Conservation (phyloP, 257 asterid species). For the Penstemon davidsonii region DNA sequence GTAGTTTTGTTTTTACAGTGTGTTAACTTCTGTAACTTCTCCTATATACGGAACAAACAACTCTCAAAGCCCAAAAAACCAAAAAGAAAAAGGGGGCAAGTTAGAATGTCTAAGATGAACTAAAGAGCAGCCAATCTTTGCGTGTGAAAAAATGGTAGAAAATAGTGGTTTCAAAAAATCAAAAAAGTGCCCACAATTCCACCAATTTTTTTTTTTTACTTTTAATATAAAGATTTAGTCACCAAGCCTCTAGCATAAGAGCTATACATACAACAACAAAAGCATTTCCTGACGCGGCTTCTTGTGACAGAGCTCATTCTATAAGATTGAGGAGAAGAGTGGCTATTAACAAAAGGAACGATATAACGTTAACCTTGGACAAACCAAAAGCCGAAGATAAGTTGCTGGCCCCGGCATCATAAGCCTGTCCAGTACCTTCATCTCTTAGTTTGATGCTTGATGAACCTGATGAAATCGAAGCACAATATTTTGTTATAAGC, state of each 20-base stretch:
- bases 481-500: neutral
- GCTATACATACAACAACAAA: constrained; percentile 24
- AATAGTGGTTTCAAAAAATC: constrained; percentile 24
- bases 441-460: constrained; percentile 75
- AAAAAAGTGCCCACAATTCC: constrained; percentile 11
- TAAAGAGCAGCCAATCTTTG: too few species aligned
- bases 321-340: constrained; percentile 36
- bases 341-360: constrained; percentile 41
- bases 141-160: neutral
- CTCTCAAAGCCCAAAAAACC: too few species aligned
- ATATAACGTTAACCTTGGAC: constrained; percentile 34
- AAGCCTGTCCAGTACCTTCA: constrained; percentile 50
- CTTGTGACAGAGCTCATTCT: constrained; percentile 28
- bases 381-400: constrained; percentile 49
- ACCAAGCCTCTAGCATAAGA: constrained; percentile 17
- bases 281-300: constrained; percentile 25
- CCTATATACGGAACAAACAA: too few species aligned
- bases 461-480: constrained; percentile 45
- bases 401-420: constrained; percentile 52
- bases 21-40: too few species aligned
- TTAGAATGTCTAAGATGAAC: too few species aligned
- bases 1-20: too few species aligned
- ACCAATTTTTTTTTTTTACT: constrained; percentile 3
- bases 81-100: neutral
- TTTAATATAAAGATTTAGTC: constrained; percentile 34